A percentile compares a stretch with the other conserved stretches of the same genome.
These are phyloP conservation scores for Huntiella abstrusa DNA, from an alignment of 2,329 filamentous ascomycete genomes.

Conservation along the genomic window DNA sequence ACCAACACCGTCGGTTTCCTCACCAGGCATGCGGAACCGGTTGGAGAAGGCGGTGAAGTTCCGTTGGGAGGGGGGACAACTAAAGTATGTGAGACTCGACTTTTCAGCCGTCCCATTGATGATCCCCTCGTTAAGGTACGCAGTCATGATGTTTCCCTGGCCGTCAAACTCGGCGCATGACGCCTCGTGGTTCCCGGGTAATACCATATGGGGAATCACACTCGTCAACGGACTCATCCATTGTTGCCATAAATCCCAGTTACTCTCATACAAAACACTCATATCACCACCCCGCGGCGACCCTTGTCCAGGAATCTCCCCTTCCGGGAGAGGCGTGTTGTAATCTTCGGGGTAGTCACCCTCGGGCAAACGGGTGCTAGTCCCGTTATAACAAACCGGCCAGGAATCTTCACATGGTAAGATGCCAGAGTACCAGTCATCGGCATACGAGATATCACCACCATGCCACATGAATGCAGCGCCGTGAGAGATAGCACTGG, in stretches of 20 bases:
- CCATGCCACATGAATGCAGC: conserved; percentile 32
- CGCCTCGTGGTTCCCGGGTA: conserved; percentile 32
- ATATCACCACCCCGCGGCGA: conserved; percentile 28
- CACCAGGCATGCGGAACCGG: conserved; percentile 32
- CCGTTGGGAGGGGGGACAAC: conserved; percentile 30
- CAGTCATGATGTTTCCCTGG: conserved; percentile 23
- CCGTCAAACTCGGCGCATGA: conserved; percentile 30
- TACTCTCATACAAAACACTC: conserved; percentile 29
- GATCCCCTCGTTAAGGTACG: conserved; percentile 26
- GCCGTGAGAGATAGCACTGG: conserved; percentile 23
- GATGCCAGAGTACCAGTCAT: conserved; percentile 32
- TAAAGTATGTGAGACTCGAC: conserved; percentile 27
- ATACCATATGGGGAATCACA: conserved; percentile 29
- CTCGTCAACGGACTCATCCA: conserved; percentile 24
- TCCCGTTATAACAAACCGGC: conserved; percentile 34
- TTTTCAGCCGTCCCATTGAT: conserved; percentile 23
- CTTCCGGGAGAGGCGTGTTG: conserved; percentile 24
- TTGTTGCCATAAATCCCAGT: conserved; percentile 33
- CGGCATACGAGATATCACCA: conserved; percentile 31
- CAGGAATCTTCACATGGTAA: conserved; percentile 27
- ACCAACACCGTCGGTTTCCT: conserved; percentile 26
- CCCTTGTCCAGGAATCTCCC: conserved; percentile 27
- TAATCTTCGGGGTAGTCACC: conserved; percentile 22
- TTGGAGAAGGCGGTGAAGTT: conserved; percentile 33
- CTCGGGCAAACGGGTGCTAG: conserved; percentile 21